Evolutionary conservation across 148 eudicot species (phyloP), one percentile per base, ranked within the genome.

Genomic region (Camellia japonica): DNA sequence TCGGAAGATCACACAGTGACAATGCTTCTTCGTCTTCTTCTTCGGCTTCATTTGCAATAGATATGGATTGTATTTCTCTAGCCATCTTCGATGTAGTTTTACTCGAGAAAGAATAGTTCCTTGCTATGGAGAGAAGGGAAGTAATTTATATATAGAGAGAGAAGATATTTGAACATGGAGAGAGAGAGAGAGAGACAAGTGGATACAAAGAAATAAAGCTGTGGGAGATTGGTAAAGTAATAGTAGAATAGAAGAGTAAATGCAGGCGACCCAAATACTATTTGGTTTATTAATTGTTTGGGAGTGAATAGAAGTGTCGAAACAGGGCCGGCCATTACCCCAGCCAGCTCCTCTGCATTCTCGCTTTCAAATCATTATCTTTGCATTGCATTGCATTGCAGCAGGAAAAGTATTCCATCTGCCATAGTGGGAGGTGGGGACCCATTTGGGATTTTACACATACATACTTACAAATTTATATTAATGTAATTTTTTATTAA

Each of bases 1-100:
- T 76, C 0, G 97, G 97, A 76, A 95, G 93, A 81, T 93, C 96
- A 75, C 86, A 84, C 2, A 95, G 90, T 0, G 94, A 93, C 62
- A 92, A 79, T 13, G 97, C 78, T 30, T 30, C 38, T 82, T 93
- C 80, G 86, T 86, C 91, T 2, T 88, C 90, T 16, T 86, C 91
- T 10, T 87, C 88, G 1, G 75, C 84, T 43, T 78, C 63, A 8
- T 71, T 80, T 18, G 62, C 59, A 44, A 23, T 2, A 3, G 73
- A 72, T 63, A 42, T 74, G 46, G 72, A 30, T 0, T 47, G 70
- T 13, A 43, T 38, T 76, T 15, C 43, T 78, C 16, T 79, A 46
- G 62, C 81, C 85, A 83, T 77, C 2, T 70, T 8, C 20, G 38
- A 18, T 10, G 42, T 18, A 46, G 19, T 42, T 59, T 19, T n/a